Evolutionary conservation across 148 eudicot genomes (phyloP).

Genomic region (Camellia lanceoleosa): DNA sequence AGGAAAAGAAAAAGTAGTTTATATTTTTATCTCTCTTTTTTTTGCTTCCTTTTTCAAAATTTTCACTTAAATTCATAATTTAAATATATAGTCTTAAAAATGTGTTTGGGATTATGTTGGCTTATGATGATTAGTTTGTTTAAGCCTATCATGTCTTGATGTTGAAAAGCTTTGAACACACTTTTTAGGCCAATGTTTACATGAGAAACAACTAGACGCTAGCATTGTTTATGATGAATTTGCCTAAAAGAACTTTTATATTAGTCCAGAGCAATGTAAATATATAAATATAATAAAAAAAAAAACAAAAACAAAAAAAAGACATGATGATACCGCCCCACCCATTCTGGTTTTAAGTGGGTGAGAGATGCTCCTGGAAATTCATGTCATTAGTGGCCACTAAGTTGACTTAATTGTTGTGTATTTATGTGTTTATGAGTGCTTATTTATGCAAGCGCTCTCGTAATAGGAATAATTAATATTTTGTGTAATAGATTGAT

Average conservation of each 20-base stretch:
- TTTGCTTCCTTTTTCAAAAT: too few relatives aligned
- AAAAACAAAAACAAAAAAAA: background rate
- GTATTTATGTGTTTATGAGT: background rate
- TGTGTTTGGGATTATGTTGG: too few relatives aligned
- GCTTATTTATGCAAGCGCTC: conserved; percentile 1
- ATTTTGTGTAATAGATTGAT: too few relatives aligned
- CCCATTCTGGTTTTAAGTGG: background rate
- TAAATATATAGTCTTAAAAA: too few relatives aligned
- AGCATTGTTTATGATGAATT: background rate
- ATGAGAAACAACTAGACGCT: too few relatives aligned
- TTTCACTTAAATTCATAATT: too few relatives aligned
- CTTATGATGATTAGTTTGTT: background rate
- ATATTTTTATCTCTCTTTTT: too few relatives aligned
- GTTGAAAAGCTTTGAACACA: background rate
- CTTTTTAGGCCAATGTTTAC: background rate
- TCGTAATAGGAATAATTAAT: background rate
- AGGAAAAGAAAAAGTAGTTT: too few relatives aligned
- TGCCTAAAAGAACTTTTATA: background rate
- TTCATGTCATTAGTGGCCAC: background rate
- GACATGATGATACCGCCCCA: conserved; percentile 3
- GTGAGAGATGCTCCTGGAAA: too few relatives aligned
- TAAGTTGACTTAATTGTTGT: background rate
- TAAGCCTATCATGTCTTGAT: background rate
- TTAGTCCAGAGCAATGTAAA: background rate
- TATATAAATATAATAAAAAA: too few relatives aligned